Evolutionary conservation across 768 basidiomycete species (phyloP).

Genomic region (Mycena maculata): DNA sequence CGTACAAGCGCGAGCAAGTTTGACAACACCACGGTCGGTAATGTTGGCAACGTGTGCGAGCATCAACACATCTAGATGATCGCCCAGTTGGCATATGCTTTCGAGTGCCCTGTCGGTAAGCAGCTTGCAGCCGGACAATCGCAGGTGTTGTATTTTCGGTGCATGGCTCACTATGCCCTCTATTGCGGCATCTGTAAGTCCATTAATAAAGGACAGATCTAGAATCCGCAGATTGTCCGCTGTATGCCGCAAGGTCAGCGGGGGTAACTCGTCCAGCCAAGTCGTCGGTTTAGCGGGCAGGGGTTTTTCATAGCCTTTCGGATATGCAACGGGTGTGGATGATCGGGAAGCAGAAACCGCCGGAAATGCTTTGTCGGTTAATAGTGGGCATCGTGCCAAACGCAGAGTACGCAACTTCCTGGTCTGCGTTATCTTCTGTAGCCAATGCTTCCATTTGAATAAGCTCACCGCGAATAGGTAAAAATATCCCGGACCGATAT

Average conservation of each 20-base stretch:
- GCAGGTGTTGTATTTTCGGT: slow-evolving; percentile 79
- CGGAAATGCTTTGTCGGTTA: slow-evolving; percentile 88
- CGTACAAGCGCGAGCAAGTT: slow-evolving; percentile 75
- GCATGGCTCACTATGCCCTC: slow-evolving; percentile 82
- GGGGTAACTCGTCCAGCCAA: slow-evolving; percentile 72
- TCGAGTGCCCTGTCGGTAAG: slow-evolving; percentile 80
- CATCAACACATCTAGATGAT: slow-evolving; percentile 81
- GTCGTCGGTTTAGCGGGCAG: slow-evolving; percentile 67
- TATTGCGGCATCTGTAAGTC: slow-evolving; percentile 81
- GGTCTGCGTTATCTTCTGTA: slow-evolving; percentile 30
- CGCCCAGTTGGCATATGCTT: slow-evolving; percentile 77
- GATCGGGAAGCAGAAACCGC: slow-evolving; percentile 71
- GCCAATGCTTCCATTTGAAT: slow-evolving; percentile 1
- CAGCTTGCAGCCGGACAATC: slow-evolving; percentile 79
- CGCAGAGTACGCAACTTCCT: slow-evolving; percentile 81
- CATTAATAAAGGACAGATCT: slow-evolving; percentile 78
- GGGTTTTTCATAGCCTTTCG: slow-evolving; percentile 56
- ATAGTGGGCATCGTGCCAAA: slow-evolving; percentile 78
- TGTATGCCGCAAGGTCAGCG: slow-evolving; percentile 69
- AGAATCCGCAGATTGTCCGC: slow-evolving; percentile 82
- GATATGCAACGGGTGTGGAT: slow-evolving; percentile 37
- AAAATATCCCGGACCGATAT: slow-evolving; percentile 84
- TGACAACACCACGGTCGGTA: slow-evolving; percentile 80
- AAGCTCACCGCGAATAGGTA: slow-evolving; percentile 70
- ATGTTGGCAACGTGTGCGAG: slow-evolving; percentile 84